Base-by-base conservation (phyloP, 176 grass and related monocot species). In the Oryza officinalis region DNA sequence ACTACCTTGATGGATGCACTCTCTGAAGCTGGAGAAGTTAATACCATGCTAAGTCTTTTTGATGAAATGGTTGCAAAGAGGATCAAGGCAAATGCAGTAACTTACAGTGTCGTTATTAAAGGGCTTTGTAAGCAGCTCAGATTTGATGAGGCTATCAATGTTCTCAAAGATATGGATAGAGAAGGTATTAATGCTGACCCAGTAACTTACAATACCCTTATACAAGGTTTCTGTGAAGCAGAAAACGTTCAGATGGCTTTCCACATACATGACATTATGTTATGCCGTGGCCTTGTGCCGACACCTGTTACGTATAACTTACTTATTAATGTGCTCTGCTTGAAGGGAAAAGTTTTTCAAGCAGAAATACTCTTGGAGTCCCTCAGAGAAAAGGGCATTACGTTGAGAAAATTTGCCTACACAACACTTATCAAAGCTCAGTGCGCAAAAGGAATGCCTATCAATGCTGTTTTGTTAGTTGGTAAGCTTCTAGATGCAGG, bases 1-100 rank as follows among this genome's bases (percentile, higher is more conserved):
- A 94, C 91, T 10, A 94, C 86, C 68, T 81, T 96, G 63, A 96
- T 99, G 91, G 81, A 99, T 96, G 93, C 89, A 61, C 87, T 94
- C 83, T 92, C 80, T 84, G 87, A 84, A 88, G 86, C 69, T 78
- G 76, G 87, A 59, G 38, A 94, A 72, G 57, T 80, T 77, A 61
- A 85, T 85, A 50, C 50, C 22, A 85, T 94, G 80, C 44, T 89
- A 43, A 77, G 63, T 46, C 69, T 94, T 65, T 88, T 88, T 44
- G 37, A 94, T 85, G 85, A 99, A 87, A 99, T 99, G 96, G 41
- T 82, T 86, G 41, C 3, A 49, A 92, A 87, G 27, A 75, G 54
- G 32, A 87, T 99, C 61, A 89, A 74, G 67, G 89, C 87, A 20
- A 96, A 96, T 80, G 72, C 76, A 32, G 46, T 92, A 65, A 89